phyloP scores from a whole-genome alignment of 768 basidiomycete species.

The Serpula lacrymans region DNA sequence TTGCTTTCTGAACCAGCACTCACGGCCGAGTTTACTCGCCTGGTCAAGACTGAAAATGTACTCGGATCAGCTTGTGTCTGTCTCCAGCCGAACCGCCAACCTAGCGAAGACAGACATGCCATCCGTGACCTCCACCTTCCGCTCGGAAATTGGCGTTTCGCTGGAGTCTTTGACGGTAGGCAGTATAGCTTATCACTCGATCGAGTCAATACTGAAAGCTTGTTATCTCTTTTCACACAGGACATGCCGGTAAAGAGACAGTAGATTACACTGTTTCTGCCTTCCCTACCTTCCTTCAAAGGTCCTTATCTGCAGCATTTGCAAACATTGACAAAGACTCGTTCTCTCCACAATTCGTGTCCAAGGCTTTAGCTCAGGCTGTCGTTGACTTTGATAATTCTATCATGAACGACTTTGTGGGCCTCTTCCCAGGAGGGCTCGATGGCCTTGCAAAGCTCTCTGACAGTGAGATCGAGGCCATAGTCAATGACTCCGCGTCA shows the following conservation, averaged over 20 bases:
- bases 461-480: conserved; percentile 35
- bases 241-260: conserved; percentile 46
- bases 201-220: background rate
- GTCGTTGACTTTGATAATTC: conserved; percentile 37
- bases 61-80: conserved; percentile 37
- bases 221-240: conserved; percentile 16
- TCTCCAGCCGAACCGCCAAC: conserved; percentile 46
- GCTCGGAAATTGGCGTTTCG: conserved; percentile 41
- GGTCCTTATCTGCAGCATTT: conserved; percentile 20
- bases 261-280: conserved; percentile 36
- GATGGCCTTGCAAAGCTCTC: conserved; percentile 28
- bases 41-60: conserved; percentile 30
- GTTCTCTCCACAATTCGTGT: conserved; percentile 18
- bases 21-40: conserved; percentile 38
- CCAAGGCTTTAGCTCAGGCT: conserved; percentile 29
- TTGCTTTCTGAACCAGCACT: conserved; percentile 40
- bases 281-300: conserved; percentile 31
- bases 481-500: conserved; percentile 36
- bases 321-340: conserved; percentile 3
- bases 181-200: background rate
- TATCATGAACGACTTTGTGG: conserved; percentile 35
- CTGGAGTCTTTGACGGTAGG: conserved; percentile 48
- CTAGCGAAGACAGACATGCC: conserved; percentile 46
- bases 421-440: conserved; percentile 38
- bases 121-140: conserved; percentile 37